phyloP scores from a whole-genome alignment of 176 grass and related monocot genomes.

The Triticum dicoccoides region DNA sequence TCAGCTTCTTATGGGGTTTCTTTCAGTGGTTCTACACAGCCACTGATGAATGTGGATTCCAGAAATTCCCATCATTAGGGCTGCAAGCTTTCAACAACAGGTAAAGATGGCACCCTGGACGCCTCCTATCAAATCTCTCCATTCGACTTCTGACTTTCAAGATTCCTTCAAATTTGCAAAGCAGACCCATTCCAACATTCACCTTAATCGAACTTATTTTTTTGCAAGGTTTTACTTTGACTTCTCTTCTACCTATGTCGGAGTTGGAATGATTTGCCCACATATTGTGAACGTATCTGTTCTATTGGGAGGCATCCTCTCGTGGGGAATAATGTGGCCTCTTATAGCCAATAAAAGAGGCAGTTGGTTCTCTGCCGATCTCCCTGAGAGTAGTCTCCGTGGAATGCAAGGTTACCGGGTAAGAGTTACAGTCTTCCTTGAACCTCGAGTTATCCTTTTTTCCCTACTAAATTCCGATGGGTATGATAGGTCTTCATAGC shows the following conservation, averaged over 20 bases:
- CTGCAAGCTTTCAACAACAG: constrained; percentile 37
- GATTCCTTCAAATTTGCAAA: neutral
- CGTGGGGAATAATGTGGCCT: constrained; percentile 58
- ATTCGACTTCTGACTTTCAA: neutral
- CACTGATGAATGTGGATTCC: constrained; percentile 43
- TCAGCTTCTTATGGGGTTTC: constrained; percentile 63
- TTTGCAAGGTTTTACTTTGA: constrained; percentile 44
- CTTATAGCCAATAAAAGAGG: constrained; percentile 44
- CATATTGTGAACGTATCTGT: constrained; percentile 43
- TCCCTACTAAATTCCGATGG: neutral
- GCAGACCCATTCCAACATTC: neutral
- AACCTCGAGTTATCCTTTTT: neutral
- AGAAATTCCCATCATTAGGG: constrained; percentile 44
- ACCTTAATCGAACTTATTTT: neutral
- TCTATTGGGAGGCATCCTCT: constrained; percentile 44
- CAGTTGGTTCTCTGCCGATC: constrained; percentile 34
- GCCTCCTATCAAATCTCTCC: neutral
- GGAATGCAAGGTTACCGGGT: constrained; percentile 62
- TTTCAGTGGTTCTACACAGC: constrained; percentile 72
- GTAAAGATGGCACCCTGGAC: constrained; percentile 6
- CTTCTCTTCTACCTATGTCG: constrained; percentile 50
- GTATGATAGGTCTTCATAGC: constrained; percentile 46
- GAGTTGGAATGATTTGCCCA: constrained; percentile 53
- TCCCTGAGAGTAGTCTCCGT: constrained; percentile 25
- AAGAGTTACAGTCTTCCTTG: neutral